Base-by-base conservation (phyloP, 2,329 filamentous ascomycete species). In the Endothia cerciana region DNA sequence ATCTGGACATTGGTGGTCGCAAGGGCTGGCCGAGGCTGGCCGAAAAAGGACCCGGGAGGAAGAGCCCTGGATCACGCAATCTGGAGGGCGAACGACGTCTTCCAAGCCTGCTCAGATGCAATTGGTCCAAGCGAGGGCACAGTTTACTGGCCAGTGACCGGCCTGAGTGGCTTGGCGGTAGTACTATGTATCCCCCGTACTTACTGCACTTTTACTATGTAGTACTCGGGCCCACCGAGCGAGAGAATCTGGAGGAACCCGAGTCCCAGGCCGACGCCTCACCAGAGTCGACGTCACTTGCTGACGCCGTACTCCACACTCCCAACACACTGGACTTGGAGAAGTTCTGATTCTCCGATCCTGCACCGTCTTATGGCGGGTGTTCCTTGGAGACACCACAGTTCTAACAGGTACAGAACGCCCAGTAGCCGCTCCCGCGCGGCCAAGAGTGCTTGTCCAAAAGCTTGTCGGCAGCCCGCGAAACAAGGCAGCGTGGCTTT, bases 11-110 rank as follows among this genome's bases (percentile, higher is more conserved):
- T 15, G 5, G 6, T 28, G 11, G 5, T 17, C 47, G 3, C 13
- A 5, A 30, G 28, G 47, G 25, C 25, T 4, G 19, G 10, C 6
- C n/a, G 25, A 51, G n/a, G 4, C 4, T 11, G 33, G 28, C 51
- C 17, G 8, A 36, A 36, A 56, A 36, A 55, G 19, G 33, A 38
- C 17, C 53, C 22, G n/a, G 8, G 13, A 28, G 11, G 25, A 59
- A 59, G 40, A 45, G 25, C 22, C 38, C 40, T n/a, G 22, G 3
- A 59, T 59, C 57, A 59, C 57, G 57, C 57, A 59, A 59, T 59
- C 40, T 30, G 38, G 22, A 59, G 57, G 57, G 19, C n/a, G 38
- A 59, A 59, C 57, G 57, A 43, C 40, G 57, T 8, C 38, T 59
- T 59, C 13, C 33, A 33, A 30, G 47, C 7, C 47, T 22, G 28